phyloP scores from a whole-genome alignment of 805 yeast species.

The Cyberlindnera amylophila region DNA sequence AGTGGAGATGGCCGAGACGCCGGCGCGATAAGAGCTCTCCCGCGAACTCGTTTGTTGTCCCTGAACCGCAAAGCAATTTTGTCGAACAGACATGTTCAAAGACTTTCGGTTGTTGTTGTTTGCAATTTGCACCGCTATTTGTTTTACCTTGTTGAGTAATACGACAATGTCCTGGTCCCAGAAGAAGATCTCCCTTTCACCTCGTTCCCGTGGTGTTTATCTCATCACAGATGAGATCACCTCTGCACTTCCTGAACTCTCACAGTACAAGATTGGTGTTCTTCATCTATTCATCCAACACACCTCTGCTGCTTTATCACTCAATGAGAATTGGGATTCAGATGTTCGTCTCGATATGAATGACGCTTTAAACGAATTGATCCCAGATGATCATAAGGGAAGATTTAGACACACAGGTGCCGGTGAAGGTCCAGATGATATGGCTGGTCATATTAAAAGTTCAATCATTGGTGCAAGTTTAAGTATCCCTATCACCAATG shows the following conservation, averaged over 20 bases:
- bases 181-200: constrained; percentile 45
- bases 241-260: constrained; percentile 53
- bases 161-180: constrained; percentile 49
- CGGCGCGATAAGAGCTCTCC: too few species aligned
- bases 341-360: constrained; percentile 72
- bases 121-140: too few species aligned
- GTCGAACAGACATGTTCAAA: too few species aligned
- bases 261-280: constrained; percentile 56
- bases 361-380: constrained; percentile 56
- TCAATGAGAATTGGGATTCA: constrained; percentile 76
- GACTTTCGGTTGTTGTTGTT: too few species aligned
- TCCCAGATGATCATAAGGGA: constrained; percentile 52
- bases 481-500: constrained; percentile 66
- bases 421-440: constrained; percentile 81
- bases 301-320: constrained; percentile 72
- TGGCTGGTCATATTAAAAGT: constrained; percentile 78
- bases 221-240: constrained; percentile 66
- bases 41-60: too few species aligned
- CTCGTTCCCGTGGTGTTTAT: constrained; percentile 66
- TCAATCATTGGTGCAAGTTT: constrained; percentile 59
- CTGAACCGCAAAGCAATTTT: too few species aligned
- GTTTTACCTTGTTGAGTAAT: too few species aligned
- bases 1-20: too few species aligned
- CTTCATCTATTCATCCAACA: constrained; percentile 70
- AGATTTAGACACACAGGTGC: constrained; percentile 30